Conservation (phyloP, 2,329 filamentous ascomycete genomes). For the Aschersonia sp. region DNA sequence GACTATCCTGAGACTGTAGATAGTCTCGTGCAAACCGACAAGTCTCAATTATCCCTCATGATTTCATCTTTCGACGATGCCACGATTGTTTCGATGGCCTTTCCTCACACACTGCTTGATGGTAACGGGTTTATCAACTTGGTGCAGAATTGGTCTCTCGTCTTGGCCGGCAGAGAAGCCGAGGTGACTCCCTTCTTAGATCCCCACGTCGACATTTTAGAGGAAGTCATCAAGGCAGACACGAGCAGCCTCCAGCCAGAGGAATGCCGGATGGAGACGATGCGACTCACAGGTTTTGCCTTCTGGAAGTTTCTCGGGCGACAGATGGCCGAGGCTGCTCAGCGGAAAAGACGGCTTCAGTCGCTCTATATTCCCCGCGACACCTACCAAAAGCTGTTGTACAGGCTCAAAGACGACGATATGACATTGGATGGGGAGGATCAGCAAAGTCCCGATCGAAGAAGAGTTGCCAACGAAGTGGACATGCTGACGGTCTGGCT, state of each 20-base stretch:
- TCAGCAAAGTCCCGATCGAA: conserved; percentile 10
- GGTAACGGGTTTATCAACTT: conserved; percentile 26
- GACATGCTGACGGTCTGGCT: conserved; percentile 24
- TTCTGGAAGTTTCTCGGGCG: conserved; percentile 15
- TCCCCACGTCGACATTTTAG: conserved; percentile 20
- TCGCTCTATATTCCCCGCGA: background rate
- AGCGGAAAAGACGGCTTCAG: conserved; percentile 1
- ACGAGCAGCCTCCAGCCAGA: background rate
- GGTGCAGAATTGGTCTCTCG: conserved; percentile 28
- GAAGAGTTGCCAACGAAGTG: conserved; percentile 24
- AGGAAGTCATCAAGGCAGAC: background rate
- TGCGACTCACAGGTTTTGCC: conserved; percentile 18
- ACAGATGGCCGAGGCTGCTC: conserved; percentile 1
- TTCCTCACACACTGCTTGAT: conserved; percentile 33
- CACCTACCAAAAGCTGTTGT: conserved; percentile 9
- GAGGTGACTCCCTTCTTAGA: conserved; percentile 23
- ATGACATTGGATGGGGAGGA: conserved; percentile 14
- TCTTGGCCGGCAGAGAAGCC: conserved; percentile 25
- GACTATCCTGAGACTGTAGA: conserved; percentile 11
- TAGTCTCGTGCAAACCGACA: conserved; percentile 26
- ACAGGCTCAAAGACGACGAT: background rate
- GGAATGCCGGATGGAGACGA: conserved; percentile 2
- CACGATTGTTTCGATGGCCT: conserved; percentile 30
- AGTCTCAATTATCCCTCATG: conserved; percentile 30
- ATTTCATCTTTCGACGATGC: conserved; percentile 33